Base-by-base conservation (phyloP, 108 stramenopile species). In the Nitzschia sp. region DNA sequence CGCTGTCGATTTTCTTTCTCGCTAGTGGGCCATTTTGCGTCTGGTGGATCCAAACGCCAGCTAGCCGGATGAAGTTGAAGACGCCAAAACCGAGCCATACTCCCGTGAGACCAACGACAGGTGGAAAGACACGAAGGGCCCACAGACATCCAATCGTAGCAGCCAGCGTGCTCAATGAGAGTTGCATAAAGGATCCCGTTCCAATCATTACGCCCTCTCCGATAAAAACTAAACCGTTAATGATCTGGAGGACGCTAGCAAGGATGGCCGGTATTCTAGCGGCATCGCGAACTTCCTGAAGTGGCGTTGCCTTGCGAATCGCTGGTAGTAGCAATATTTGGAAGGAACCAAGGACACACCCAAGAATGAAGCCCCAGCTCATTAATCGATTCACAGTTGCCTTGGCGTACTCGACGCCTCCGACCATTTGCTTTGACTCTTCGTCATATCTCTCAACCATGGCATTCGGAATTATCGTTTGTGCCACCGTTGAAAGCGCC, bases 1-100 rank as follows among this genome's bases (percentile, higher is more conserved):
- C 32, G 28, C 53, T 75, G 2, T 63, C 53, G 33, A 85, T 80
- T 30, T 74, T 79, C 33, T 80, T 59, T 25, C 52, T 64, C 23
- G 87, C 63, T 45, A 93, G 55, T 32, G 91, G 91, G 13, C 91
- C 91, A 65, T 78, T 67, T 30, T 45, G 60, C 19, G 69, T 77
- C 72, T 92, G 94, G 72, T 95, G 91, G 44, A 90, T 64, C 69
- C 69, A 84, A 1, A 95, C 94, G 26, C 94, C 90, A 8, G 74
- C 71, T 16, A 95, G 53, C 32, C 94, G 75, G 16, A 92, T 53
- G 4, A 66, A 70, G 66, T 92, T 92, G 77, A 91, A 92, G 9
- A 95, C 86, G 1, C 87, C 91, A 67, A 92, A 92, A n/a, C 86
- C 83, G 66, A 92, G 77, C 91, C 91, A 92, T 1, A 92, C 88